Base-by-base conservation (phyloP, 768 basidiomycete genomes). In the Russula earlei region DNA sequence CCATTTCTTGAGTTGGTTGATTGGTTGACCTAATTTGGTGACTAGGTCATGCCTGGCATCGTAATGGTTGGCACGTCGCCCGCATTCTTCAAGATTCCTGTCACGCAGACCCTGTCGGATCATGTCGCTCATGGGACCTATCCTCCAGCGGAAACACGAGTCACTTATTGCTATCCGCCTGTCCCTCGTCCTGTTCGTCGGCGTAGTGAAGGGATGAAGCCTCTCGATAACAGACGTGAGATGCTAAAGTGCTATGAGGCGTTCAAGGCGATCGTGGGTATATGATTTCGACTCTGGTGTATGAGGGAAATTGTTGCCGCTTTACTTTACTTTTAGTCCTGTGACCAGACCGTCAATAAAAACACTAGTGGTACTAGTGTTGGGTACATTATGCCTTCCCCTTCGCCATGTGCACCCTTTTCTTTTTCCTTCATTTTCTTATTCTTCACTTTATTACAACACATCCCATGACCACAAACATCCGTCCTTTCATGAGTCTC, bases 191-290 rank as follows among this genome's bases (percentile, higher is more conserved):
- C 55, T 17, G 29, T 14, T 49, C 51, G 40, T 25, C 56, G 52
- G 24, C 36, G 14, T 14, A 60, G 56, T 37, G 55, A 55, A 38
- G 63, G 64, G 7, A 65, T 63, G 64, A 50, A 54, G 15, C 60
- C 64, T 31, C 36, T 63, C 6, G 55, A 60, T 15, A 60, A 52
- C 52, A 56, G 63, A 7, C 29, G 22, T 22, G 43, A 37, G 10
- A 48, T 59, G 10, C 36, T 61, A 3, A 29, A 25, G 11, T 65
- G 64, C 33, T 62, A 49, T 38, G 58, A 62, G 45, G 63, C 61
- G 3, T 65, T 64, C 53, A 64, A 58, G 37, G 29, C 54, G 3
- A 48, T 55, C n/a, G n/a, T 15, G 46, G 29, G 29, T 10, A n/a
- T 31, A 7, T 31, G 3, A 31, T 31, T 31, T 31, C 29, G 10